Evolutionary conservation across 2,329 filamentous ascomycete genomes (phyloP).

Genomic region (Aspergillus sp.): DNA sequence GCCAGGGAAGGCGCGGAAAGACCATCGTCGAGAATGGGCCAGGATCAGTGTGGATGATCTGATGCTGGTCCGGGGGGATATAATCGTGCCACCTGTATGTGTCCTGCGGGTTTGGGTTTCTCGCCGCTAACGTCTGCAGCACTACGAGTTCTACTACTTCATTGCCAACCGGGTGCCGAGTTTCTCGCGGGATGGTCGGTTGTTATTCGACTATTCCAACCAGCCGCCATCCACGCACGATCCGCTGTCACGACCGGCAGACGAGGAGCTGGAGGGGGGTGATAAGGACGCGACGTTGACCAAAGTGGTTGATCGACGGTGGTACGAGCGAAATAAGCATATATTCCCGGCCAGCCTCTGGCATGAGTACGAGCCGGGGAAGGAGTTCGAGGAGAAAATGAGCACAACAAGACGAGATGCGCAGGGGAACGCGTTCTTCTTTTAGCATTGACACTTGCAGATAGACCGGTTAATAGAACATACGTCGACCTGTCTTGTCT

Average conservation of each 20-base stretch:
- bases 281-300: slow-evolving; percentile 70
- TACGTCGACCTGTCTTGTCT: too few species aligned
- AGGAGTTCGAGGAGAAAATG: slow-evolving; percentile 58
- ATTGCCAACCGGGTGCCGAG: slow-evolving; percentile 64
- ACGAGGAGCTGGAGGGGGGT: slow-evolving; percentile 60
- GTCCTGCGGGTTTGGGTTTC: neutral
- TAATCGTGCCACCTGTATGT: slow-evolving; percentile 90
- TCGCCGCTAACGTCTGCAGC: slow-evolving; percentile 43
- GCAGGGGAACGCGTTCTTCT: slow-evolving; percentile 91
- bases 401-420: slow-evolving; percentile 68
- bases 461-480: too few species aligned
- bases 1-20: slow-evolving; percentile 38
- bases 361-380: slow-evolving; percentile 87
- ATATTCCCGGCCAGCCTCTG: slow-evolving; percentile 94
- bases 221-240: slow-evolving; percentile 33
- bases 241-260: slow-evolving; percentile 37
- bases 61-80: slow-evolving; percentile 79
- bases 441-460: slow-evolving; percentile 31
- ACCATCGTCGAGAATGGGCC: slow-evolving; percentile 74
- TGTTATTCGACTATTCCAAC: slow-evolving; percentile 67
- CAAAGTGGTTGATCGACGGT: slow-evolving; percentile 89
- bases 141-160: slow-evolving; percentile 97
- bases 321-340: slow-evolving; percentile 97
- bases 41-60: slow-evolving; percentile 89
- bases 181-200: slow-evolving; percentile 61